phyloP scores from a whole-genome alignment of 768 basidiomycete species.

The Tulasnella sp. region DNA sequence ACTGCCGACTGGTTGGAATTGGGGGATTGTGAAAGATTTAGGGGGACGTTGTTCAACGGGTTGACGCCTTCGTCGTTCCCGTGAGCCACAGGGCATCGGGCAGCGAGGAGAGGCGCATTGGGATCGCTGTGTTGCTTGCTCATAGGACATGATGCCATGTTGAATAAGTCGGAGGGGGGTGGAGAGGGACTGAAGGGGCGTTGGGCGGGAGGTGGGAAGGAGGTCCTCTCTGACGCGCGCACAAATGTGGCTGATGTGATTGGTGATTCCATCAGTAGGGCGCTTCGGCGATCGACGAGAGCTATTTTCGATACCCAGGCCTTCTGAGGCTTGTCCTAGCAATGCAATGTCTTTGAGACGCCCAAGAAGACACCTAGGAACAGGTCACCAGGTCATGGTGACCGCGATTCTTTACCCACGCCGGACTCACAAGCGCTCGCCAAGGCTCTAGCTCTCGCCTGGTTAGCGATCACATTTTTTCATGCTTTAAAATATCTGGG shows the following conservation, averaged over 20 bases:
- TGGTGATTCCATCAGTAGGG: background rate
- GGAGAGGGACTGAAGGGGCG: background rate
- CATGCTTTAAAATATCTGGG: background rate
- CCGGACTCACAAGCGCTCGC: background rate
- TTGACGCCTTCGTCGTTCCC: constrained; percentile 41
- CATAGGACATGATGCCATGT: background rate
- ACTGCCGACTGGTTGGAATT: constrained; percentile 47
- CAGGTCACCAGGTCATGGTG: background rate
- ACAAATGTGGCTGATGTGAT: background rate
- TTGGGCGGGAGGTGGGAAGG: background rate
- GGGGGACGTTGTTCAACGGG: constrained; percentile 77
- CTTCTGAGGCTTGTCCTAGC: too few relatives aligned
- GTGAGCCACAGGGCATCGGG: background rate
- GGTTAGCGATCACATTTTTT: background rate
- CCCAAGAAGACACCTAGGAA: background rate
- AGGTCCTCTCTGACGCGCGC: background rate
- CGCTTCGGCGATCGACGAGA: too few relatives aligned
- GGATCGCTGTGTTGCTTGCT: background rate
- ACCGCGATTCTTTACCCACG: background rate
- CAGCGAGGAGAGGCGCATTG: background rate
- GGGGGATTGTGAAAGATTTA: constrained; percentile 54
- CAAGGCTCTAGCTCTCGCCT: background rate
- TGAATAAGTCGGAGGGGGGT: background rate
- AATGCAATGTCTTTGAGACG: too few relatives aligned
- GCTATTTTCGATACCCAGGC: too few relatives aligned